phyloP scores from a whole-genome alignment of 495 filamentous ascomycete genomes.

The Cryomyces minteri region DNA sequence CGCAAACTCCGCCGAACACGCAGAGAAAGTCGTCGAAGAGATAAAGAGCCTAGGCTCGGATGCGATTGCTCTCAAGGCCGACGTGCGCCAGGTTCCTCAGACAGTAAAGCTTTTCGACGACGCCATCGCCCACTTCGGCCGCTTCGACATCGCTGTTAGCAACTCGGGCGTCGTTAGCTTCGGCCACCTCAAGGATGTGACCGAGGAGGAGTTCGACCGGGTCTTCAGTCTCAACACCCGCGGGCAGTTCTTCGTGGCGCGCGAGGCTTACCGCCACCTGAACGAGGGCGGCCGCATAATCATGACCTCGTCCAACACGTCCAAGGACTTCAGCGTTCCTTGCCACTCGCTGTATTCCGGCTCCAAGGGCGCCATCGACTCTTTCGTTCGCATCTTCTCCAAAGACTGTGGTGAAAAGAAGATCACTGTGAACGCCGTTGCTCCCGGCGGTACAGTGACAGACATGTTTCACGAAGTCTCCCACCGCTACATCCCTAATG shows the following conservation, averaged over 20 bases:
- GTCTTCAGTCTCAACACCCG: slow-evolving; percentile 7
- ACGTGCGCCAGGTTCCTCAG: slow-evolving; percentile 3
- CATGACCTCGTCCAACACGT: slow-evolving; percentile 33
- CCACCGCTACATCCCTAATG: neutral
- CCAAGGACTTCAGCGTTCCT: slow-evolving; percentile 28
- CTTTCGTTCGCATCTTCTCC: slow-evolving; percentile 23
- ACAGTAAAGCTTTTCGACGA: slow-evolving; percentile 6
- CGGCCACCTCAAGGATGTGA: slow-evolving; percentile 3
- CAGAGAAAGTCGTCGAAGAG: slow-evolving; percentile 8
- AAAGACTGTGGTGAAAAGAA: slow-evolving; percentile 17
- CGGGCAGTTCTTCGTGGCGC: slow-evolving; percentile 8
- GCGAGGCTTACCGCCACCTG: slow-evolving; percentile 26
- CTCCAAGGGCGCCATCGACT: slow-evolving; percentile 29
- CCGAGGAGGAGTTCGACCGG: slow-evolving; percentile 7
- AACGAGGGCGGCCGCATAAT: slow-evolving; percentile 32
- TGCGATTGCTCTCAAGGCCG: slow-evolving; percentile 8
- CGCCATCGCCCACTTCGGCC: slow-evolving; percentile 8
- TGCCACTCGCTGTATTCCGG: slow-evolving; percentile 33
- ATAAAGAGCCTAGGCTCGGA: slow-evolving; percentile 10
- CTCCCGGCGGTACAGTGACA: slow-evolving; percentile 19
- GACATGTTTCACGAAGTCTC: slow-evolving; percentile 2
- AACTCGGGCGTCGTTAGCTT: slow-evolving; percentile 9
- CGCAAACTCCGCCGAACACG: slow-evolving; percentile 7
- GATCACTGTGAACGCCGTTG: slow-evolving; percentile 37
- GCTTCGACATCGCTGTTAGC: slow-evolving; percentile 16